Base-by-base conservation (phyloP, 257 asterid genomes). In the Cordia subcordata region DNA sequence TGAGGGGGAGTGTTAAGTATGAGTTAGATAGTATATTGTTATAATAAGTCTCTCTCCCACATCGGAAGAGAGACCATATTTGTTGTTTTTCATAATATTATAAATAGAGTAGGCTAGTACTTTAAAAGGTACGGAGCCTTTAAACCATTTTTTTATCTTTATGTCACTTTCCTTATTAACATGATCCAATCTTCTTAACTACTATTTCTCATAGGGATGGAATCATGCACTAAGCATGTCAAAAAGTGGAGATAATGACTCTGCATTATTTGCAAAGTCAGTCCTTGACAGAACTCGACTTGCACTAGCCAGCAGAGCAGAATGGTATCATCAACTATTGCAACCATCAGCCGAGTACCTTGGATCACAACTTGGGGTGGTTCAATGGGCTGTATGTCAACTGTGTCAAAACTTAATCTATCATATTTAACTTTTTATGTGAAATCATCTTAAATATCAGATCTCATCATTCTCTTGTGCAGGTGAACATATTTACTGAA, bases 301-400 rank as follows among this genome's bases (percentile, higher is more conserved):
- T 74, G 80, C 95, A 54, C 96, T 93, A 60, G 79, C 95, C 61
- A 81, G 82, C 90, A 93, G 86, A 71, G 97, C 92, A 3, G 97
- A 86, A 83, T 73, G 83, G 72, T 93, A 80, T 71, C 95, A 85
- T 74, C 84, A 83, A 55, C 76, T 93, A 67, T 74, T 93, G 77
- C 99, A 93, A 68, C 96, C 99, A 61, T 85, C 99, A 49, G 99
- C 99, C 19, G 96, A 89, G 76, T 85, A 89, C 73, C 87, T 93
- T 19, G 99, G 99, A 53, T 84, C 97, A 51, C 75, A 47, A 72
- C 99, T 93, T 68, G 90, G 95, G 62, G 92, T 93, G 75, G 95
- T 86, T 68, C 76, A 75, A 54, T 77, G 83, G 86, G 99, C 96
- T 17, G 99, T 93, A 89, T 49, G 90, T 77, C 46, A 62, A 56